Evolutionary conservation across 2,329 filamentous ascomycete species (phyloP).

Genomic region (Colletotrichum noveboracense): DNA sequence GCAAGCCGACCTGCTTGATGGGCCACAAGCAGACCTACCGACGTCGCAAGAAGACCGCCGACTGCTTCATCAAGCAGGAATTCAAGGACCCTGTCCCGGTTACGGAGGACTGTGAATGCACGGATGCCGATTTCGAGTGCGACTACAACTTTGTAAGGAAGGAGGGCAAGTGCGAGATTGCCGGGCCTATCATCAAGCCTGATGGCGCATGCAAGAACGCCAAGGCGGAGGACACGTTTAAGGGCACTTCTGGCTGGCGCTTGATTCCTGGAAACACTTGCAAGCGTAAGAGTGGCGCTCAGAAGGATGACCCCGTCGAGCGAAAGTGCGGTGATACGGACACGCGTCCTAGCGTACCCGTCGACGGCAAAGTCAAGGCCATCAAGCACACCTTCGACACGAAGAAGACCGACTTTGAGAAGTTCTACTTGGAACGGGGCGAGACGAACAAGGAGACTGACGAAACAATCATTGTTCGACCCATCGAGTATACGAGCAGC

Average conservation of each 20-base stretch:
- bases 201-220: conserved; percentile 73
- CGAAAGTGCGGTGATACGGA: conserved; percentile 73
- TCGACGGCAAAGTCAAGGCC: conserved; percentile 69
- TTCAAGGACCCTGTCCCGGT: conserved; percentile 79
- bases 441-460: conserved; percentile 68
- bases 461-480: conserved; percentile 71
- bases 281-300: conserved; percentile 61
- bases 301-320: conserved; percentile 77
- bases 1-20: conserved; percentile 89
- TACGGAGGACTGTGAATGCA: conserved; percentile 80
- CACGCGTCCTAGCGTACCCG: conserved; percentile 51
- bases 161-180: conserved; percentile 66
- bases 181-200: conserved; percentile 67
- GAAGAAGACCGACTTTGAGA: conserved; percentile 54
- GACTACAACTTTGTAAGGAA: conserved; percentile 86
- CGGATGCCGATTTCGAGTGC: conserved; percentile 88
- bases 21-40: conserved; percentile 89
- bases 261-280: conserved; percentile 86
- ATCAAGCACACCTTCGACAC: conserved; percentile 69
- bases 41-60: conserved; percentile 83
- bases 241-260: conserved; percentile 88
- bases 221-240: conserved; percentile 74
- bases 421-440: conserved; percentile 80
- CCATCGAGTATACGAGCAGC: conserved; percentile 39
- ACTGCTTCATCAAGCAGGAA: conserved; percentile 87